A percentile compares a stretch with the other conserved stretches of the same genome.
Conservation (phyloP, 2,329 filamentous ascomycete species). For the Penicillium nordicum region DNA sequence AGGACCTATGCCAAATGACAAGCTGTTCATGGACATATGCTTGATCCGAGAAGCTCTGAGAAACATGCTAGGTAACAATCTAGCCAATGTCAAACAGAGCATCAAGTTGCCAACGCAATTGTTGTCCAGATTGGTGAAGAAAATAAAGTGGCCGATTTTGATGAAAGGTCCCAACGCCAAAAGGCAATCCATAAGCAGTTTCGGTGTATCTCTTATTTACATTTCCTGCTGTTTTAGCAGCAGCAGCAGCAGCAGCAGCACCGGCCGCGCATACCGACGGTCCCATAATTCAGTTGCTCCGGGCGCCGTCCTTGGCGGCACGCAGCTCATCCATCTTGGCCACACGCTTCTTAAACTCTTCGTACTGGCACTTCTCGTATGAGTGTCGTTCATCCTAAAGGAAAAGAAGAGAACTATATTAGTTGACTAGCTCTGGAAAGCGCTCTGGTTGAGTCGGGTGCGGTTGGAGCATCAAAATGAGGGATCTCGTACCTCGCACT, state of each 20-base stretch:
- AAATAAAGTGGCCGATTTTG: not conserved
- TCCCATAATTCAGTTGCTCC: conserved; percentile 66
- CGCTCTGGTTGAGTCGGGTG: not conserved
- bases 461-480: conserved; percentile 3
- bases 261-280: conserved; percentile 24
- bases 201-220: conserved; percentile 40
- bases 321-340: conserved; percentile 97
- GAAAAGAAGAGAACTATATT: conserved; percentile 6
- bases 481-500: conserved; percentile 73
- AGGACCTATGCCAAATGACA: not conserved
- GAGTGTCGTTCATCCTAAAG: conserved; percentile 85
- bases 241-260: conserved; percentile 26
- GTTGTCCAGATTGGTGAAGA: not conserved
- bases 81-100: not conserved
- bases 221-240: conserved; percentile 32
- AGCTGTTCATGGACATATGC: not conserved
- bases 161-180: conserved; percentile 34
- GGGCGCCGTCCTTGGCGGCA: conserved; percentile 74
- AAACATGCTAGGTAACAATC: not conserved
- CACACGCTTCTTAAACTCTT: conserved; percentile 97
- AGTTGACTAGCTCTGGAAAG: not conserved
- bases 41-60: not conserved
- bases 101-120: not conserved
- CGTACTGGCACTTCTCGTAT: conserved; percentile 99
- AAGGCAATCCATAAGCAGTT: conserved; percentile 35